Evolutionary conservation across 2,329 filamentous ascomycete species (phyloP), one percentile per base, ranked within the genome.

Genomic region (Aspergillus costaricaensis): DNA sequence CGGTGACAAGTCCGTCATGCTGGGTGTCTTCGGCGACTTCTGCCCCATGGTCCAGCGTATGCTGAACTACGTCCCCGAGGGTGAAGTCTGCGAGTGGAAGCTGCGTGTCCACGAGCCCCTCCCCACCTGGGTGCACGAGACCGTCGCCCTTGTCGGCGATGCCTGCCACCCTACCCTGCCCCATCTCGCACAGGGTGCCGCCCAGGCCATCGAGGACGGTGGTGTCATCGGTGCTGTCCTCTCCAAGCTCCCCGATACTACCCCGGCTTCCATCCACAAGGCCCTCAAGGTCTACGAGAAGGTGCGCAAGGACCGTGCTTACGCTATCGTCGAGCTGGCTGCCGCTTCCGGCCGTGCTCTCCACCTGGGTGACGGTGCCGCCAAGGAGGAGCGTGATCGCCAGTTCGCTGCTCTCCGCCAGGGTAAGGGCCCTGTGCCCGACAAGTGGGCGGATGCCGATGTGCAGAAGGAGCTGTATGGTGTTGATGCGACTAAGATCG

Each of bases 371-470:
- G 81, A 84, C 5, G 85, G 85, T 5, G 82, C 80, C 39, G 85
- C 83, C 7, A 85, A 86, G 74, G 82, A 84, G 66, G 82, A 86
- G 71, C 75, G 85, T 4, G 85, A 87, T 64, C 81, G 77, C 70
- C 77, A 81, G 55, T 87, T 87, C 71, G 82, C 80, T 57, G 82
- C 82, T 56, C 78, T 84, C 62, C 80, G 78, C 63, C 70, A 77
- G 66, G 76, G 76, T 57, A 82, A 81, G 69, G 80, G 81, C 1
- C 80, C 79, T 19, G 76, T 77, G 8, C 76, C 77, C 9, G 87
- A 90, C 75, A 89, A 88, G 77, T 90, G 88, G 88, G 86, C 86
- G 3, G 88, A 88, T 72, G 86, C 86, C 9, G 87, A 89, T 68
- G 85, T 89, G 44, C 87, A 90, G 74, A 81, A 83, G 73, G 83